phyloP scores from a whole-genome alignment of 1,139 yeast species.

The Taphrina wiesneri region DNA sequence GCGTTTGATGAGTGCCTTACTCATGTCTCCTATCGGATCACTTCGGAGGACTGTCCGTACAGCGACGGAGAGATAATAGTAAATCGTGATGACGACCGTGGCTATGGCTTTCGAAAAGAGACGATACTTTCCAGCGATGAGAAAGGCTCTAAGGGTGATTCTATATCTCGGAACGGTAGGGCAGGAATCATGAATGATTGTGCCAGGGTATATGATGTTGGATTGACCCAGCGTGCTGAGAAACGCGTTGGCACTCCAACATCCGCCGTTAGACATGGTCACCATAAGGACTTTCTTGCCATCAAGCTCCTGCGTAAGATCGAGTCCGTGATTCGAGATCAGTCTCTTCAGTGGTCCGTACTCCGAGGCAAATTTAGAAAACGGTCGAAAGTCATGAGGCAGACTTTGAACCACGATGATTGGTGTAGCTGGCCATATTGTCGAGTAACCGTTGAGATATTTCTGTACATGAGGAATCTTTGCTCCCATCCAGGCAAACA shows the following conservation, averaged over 20 bases:
- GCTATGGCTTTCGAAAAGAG: constrained; percentile 14
- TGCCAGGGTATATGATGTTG: background rate
- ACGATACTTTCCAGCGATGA: constrained; percentile 14
- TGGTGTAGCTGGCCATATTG: constrained; percentile 21
- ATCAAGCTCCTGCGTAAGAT: background rate
- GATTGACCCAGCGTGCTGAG: background rate
- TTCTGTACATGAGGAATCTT: constrained; percentile 9
- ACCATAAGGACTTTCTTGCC: constrained; percentile 6
- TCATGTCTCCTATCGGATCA: constrained; percentile 1
- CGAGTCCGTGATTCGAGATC: background rate
- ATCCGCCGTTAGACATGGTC: constrained; percentile 20
- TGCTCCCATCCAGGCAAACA: constrained; percentile 23
- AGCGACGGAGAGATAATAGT: constrained; percentile 2
- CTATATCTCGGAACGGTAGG: constrained; percentile 8
- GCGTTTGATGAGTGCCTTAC: background rate
- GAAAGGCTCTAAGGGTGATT: constrained; percentile 5
- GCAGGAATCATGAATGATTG: constrained; percentile 16
- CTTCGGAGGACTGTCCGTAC: background rate
- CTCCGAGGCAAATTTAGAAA: constrained; percentile 10
- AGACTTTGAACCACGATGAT: constrained; percentile 11
- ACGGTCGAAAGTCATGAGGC: constrained; percentile 16
- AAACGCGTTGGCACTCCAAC: constrained; percentile 10
- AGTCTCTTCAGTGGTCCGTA: background rate
- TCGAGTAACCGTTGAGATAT: constrained; percentile 18
- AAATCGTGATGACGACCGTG: constrained; percentile 17